Conservation (phyloP, 1,284 basidiomycete genomes). For the Ustilago vetiveriae region DNA sequence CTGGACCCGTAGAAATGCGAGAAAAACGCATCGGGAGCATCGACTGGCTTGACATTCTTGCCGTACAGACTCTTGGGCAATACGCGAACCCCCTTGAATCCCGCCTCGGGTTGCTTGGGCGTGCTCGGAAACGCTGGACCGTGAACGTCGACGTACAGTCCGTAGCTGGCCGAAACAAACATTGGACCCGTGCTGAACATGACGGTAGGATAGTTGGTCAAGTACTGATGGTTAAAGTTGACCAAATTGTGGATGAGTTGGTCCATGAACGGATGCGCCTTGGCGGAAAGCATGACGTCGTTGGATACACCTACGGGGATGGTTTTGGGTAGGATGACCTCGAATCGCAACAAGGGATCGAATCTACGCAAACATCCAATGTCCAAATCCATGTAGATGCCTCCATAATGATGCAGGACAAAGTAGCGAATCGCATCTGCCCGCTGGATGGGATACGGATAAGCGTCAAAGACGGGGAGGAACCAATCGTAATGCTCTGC, state of each 20-base stretch:
- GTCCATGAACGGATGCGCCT: slow-evolving; percentile 86
- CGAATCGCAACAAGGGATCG: slow-evolving; percentile 86
- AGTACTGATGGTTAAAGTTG: slow-evolving; percentile 91
- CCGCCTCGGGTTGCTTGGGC: slow-evolving; percentile 78
- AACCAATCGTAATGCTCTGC: slow-evolving; percentile 89
- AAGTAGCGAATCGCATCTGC: slow-evolving; percentile 99
- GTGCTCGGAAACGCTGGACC: slow-evolving; percentile 89
- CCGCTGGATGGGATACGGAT: slow-evolving; percentile 92
- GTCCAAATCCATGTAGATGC: slow-evolving; percentile 95
- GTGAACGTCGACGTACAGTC: slow-evolving; percentile 71
- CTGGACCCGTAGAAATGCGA: slow-evolving; percentile 93
- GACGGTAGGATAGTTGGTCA: slow-evolving; percentile 97
- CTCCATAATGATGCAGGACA: slow-evolving; percentile 89
- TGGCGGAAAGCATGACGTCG: slow-evolving; percentile 92
- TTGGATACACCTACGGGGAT: slow-evolving; percentile 90
- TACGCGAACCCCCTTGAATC: slow-evolving; percentile 74
- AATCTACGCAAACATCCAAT: slow-evolving; percentile 91
- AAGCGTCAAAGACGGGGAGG: slow-evolving; percentile 88
- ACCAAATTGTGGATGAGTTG: slow-evolving; percentile 89
- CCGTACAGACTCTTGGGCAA: slow-evolving; percentile 93
- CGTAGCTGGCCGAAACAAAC: slow-evolving; percentile 66
- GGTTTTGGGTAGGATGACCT: slow-evolving; percentile 90
- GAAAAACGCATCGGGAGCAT: slow-evolving; percentile 87
- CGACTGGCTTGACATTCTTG: slow-evolving; percentile 86
- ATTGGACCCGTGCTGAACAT: slow-evolving; percentile 94